Evolutionary conservation across 257 asterid genomes (phyloP), one percentile per base, ranked within the genome.

Genomic region (Solanum piurae): DNA sequence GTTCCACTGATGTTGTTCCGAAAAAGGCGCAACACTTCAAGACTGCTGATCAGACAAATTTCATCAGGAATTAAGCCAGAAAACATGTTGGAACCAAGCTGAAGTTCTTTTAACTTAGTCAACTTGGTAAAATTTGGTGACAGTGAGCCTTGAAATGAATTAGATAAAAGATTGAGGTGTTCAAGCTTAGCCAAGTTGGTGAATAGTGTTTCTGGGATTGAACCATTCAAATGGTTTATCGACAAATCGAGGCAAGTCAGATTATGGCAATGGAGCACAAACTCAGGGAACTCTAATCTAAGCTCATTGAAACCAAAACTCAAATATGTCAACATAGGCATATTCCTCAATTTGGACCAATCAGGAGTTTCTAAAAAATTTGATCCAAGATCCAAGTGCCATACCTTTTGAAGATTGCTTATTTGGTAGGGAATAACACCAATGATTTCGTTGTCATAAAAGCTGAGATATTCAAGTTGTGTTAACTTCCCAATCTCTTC

Each of bases 381-480:
- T 3, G 4, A 55, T 55, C 64, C 64, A 55, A 55, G 64, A 55
- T 55, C n/a, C 64, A 55, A 55, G 64, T 20, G 3, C 9, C 64
- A 5, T 55, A 20, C 64, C 64, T 55, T 18, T 11, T 55, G 64
- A 55, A 55, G 64, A 55, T 55, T 18, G 0, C 64, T 55, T 55
- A 55, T 55, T 55, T 55, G 64, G 64, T 55, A 55, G 64, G 64
- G 64, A 55, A 55, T 55, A 18, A 55, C 64, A 55, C 25, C 64
- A 55, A 0, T 0, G n/a, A 55, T 55, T 0, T 18, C 0, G 25
- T 55, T 55, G 25, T 20, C 0, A 20, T 20, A 55, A 0, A 55
- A 55, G 0, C 64, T 55, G 10, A 55, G 64, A 55, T 55, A 18
- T 55, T 55, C 11, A 55, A 55, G 64, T 20, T 20, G 64, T 55